Conservation (phyloP, 2,329 filamentous ascomycete genomes). For the Ascochyta rabiei region DNA sequence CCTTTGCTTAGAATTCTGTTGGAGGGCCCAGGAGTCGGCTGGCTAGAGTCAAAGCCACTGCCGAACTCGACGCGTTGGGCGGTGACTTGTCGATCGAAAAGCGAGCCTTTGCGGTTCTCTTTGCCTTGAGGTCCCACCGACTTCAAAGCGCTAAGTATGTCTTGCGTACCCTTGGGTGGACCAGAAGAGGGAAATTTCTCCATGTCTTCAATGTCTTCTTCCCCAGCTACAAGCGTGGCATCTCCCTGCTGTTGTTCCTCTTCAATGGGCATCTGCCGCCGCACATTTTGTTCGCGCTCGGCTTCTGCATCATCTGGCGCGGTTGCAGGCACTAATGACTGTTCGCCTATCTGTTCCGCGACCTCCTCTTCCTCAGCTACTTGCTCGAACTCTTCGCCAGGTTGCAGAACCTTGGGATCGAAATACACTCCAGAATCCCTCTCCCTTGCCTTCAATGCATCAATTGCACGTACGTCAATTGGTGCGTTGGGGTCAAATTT, state of each 20-base stretch:
- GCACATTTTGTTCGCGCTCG: constrained; percentile 7
- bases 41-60: constrained; percentile 42
- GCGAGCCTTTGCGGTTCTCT: constrained; percentile 42
- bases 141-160: constrained; percentile 28
- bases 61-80: constrained; percentile 49
- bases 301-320: not conserved
- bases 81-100: constrained; percentile 50
- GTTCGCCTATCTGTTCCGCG: constrained; percentile 2
- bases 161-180: constrained; percentile 33
- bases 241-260: constrained; percentile 13
- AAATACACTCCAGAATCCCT: constrained; percentile 22
- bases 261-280: constrained; percentile 4
- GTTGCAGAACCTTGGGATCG: constrained; percentile 11
- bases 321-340: constrained; percentile 5
- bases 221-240: constrained; percentile 15
- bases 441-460: constrained; percentile 29
- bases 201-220: constrained; percentile 13
- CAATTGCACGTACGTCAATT: constrained; percentile 29
- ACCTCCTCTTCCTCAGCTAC: not conserved
- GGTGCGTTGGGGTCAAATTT: constrained; percentile 38
- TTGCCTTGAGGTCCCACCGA: constrained; percentile 31
- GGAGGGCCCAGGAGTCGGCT: constrained; percentile 31
- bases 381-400: constrained; percentile 12
- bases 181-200: constrained; percentile 8
- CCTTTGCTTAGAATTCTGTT: constrained; percentile 24